These are phyloP conservation scores for Exobasidium rhododendri DNA, from an alignment of 1,284 basidiomycete species.

Conservation along the genomic window DNA sequence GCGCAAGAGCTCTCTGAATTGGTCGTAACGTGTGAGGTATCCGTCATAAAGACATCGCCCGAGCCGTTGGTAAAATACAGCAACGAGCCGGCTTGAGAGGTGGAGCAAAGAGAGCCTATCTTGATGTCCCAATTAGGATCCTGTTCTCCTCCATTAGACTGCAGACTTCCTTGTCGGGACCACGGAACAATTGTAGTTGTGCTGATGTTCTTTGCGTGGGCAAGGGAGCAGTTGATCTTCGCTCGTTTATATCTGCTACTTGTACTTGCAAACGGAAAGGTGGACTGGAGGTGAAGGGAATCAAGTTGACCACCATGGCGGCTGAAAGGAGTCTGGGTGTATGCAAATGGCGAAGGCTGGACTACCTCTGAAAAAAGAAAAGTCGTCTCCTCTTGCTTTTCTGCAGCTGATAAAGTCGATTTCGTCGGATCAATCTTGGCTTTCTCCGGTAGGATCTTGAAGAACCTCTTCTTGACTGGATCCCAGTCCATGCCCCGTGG, in stretches of 20 bases:
- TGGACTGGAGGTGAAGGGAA: too few species aligned
- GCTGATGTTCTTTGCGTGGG: background rate
- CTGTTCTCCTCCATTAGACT: background rate
- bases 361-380: too few species aligned
- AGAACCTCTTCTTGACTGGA: conserved; percentile 10
- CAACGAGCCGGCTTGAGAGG: background rate
- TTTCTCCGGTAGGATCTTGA: background rate
- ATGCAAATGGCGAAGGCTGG: too few species aligned
- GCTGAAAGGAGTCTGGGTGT: too few species aligned
- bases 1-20: background rate
- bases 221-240: background rate
- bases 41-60: background rate
- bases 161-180: background rate
- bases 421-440: conserved; percentile 1
- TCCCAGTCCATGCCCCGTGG: conserved; percentile 13
- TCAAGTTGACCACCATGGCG: too few species aligned
- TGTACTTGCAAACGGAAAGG: too few species aligned
- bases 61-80: background rate
- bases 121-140: background rate
- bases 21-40: background rate
- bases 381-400: background rate
- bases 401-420: background rate
- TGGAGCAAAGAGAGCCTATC: background rate
- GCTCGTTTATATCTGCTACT: background rate
- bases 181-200: background rate